Conservation (phyloP, 352 stramenopile genomes). For the Phytophthora colocasiae region DNA sequence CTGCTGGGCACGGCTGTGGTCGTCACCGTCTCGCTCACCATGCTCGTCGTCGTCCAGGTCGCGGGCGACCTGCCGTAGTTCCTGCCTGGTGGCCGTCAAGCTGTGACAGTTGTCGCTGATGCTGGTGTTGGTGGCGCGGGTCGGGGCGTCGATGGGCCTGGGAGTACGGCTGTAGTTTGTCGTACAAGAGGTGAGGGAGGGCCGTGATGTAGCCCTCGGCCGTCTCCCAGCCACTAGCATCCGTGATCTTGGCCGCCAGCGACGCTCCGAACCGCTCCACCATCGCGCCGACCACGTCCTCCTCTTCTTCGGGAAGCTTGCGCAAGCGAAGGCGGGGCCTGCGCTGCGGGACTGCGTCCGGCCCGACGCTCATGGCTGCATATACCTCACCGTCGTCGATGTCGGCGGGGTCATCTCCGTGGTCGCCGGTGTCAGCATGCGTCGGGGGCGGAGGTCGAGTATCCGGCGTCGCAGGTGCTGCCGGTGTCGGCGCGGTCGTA, state of each 20-base stretch:
- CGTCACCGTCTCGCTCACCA: too few species aligned
- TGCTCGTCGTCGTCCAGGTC: too few species aligned
- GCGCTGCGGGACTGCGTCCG: background rate
- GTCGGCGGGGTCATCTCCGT: background rate
- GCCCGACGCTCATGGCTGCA: slow-evolving; percentile 4
- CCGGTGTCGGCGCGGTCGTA: background rate
- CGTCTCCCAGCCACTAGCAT: slow-evolving; percentile 16
- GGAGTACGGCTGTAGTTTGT: slow-evolving; percentile 10
- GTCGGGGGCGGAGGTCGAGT: too few species aligned
- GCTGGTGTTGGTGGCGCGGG: too few species aligned
- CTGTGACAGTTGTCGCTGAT: too few species aligned
- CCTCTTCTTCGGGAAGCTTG: background rate
- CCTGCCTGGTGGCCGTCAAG: too few species aligned
- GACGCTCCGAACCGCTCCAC: background rate
- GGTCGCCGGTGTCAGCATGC: background rate
- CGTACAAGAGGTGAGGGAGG: slow-evolving; percentile 6
- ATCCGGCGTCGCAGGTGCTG: background rate
- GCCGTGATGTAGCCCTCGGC: slow-evolving; percentile 18
- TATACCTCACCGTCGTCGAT: slow-evolving; percentile 24
- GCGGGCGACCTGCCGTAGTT: too few species aligned
- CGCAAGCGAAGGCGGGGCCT: slow-evolving; percentile 15
- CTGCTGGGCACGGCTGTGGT: too few species aligned
- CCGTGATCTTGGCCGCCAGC: slow-evolving; percentile 18
- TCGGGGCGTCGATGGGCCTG: too few species aligned
- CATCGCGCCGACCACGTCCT: background rate